phyloP scores from a whole-genome alignment of 2,329 filamentous ascomycete species.

The Cercospora berteroae region DNA sequence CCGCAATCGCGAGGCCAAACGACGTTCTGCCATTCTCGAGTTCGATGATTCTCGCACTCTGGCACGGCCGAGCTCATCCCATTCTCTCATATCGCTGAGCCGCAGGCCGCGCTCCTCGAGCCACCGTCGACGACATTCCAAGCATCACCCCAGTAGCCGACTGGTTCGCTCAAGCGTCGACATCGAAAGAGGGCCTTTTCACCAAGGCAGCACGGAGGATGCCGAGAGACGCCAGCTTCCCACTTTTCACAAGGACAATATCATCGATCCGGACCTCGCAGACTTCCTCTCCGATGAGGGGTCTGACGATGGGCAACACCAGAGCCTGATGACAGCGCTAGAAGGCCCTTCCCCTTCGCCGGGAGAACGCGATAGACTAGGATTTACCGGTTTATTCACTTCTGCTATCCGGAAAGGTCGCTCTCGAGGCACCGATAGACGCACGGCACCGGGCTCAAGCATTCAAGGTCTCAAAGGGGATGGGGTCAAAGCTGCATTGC shows the following conservation, averaged over 20 bases:
- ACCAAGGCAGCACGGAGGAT: constrained; percentile 69
- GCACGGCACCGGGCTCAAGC: constrained; percentile 56
- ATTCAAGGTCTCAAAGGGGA: constrained; percentile 60
- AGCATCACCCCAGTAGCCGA: constrained; percentile 76
- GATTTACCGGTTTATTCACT: constrained; percentile 69
- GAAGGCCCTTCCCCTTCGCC: constrained; percentile 48
- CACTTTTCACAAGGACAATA: constrained; percentile 97
- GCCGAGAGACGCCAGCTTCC: constrained; percentile 66
- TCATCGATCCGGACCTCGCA: constrained; percentile 93
- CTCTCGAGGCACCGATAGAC: constrained; percentile 60
- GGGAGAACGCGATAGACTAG: constrained; percentile 69
- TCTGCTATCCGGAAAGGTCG: constrained; percentile 71
- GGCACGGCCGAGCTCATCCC: constrained; percentile 87
- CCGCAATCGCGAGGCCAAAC: constrained; percentile 70
- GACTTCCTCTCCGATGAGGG: constrained; percentile 94
- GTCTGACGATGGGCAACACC: constrained; percentile 83
- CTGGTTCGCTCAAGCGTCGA: constrained; percentile 66
- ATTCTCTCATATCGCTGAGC: constrained; percentile 74
- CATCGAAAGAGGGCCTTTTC: constrained; percentile 78
- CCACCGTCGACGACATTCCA: constrained; percentile 84
- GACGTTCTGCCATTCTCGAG: constrained; percentile 85
- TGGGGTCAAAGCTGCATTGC: constrained; percentile 44
- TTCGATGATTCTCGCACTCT: constrained; percentile 77
- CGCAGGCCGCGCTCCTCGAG: constrained; percentile 71
- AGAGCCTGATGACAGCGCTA: constrained; percentile 77